Evolutionary conservation across 768 basidiomycete species (phyloP).

Genomic region (Termitomyces sp.): DNA sequence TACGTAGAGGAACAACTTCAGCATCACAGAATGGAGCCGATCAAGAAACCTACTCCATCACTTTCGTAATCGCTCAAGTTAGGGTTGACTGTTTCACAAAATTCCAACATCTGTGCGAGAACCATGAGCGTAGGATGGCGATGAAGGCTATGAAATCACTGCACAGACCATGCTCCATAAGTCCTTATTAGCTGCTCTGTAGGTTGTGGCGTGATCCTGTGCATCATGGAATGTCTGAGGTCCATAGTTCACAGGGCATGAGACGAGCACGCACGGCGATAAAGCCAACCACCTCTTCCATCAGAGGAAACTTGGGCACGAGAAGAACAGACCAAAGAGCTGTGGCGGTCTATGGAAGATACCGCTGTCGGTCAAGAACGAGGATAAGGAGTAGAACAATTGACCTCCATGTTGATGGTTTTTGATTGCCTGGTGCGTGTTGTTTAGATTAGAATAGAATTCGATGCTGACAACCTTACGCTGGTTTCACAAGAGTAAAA

Average conservation of each 20-base stretch:
- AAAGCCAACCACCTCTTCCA: slow-evolving; percentile 59
- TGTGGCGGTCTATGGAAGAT: slow-evolving; percentile 46
- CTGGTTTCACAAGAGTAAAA: slow-evolving; percentile 64
- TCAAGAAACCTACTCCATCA: slow-evolving; percentile 53
- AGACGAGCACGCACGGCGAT: slow-evolving; percentile 42
- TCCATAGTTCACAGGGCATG: background rate
- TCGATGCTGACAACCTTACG: slow-evolving; percentile 39
- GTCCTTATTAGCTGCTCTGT: slow-evolving; percentile 80
- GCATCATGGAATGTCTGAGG: slow-evolving; percentile 16
- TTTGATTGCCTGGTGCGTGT: slow-evolving; percentile 46
- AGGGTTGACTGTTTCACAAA: slow-evolving; percentile 56
- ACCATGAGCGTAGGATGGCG: background rate
- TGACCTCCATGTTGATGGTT: slow-evolving; percentile 80
- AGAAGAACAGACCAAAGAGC: slow-evolving; percentile 77
- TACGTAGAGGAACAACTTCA: slow-evolving; percentile 17
- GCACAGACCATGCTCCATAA: slow-evolving; percentile 74
- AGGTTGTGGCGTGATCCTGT: slow-evolving; percentile 43
- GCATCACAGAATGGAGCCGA: background rate
- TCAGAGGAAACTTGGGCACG: slow-evolving; percentile 58
- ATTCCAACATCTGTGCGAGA: slow-evolving; percentile 60
- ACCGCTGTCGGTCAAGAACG: background rate
- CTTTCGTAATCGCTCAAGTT: slow-evolving; percentile 64
- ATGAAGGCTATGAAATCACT: background rate
- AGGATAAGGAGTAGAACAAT: slow-evolving; percentile 6
- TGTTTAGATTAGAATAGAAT: background rate